Evolutionary conservation across 2,329 filamentous ascomycete genomes (phyloP), one percentile per base, ranked within the genome.

Genomic region (Fusarium sp.): DNA sequence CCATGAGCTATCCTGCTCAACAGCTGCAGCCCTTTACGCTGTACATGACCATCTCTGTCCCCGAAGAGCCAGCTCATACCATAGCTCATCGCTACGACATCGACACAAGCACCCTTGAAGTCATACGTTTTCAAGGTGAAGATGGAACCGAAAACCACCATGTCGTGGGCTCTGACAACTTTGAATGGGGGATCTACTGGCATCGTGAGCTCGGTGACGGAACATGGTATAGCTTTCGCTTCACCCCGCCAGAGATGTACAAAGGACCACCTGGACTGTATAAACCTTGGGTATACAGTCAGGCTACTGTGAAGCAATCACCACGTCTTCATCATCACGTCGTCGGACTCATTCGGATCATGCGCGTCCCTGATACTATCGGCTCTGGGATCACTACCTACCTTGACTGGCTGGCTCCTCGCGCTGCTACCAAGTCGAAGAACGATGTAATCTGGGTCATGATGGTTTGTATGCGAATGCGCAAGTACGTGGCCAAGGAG

Each of bases 151-250:
- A 66, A n/a, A 13, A 14, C 7, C 43, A 71, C 8, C 43, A 69
- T 31, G 65, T 69, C 21, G 49, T 62, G 20, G 70, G 58, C 6
- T 63, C 61, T 8, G 74, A 76, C 37, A 74, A 79, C 41, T 79
- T 80, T 45, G 69, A 72, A 65, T 79, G 77, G 78, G 77, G 76
- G n/a, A 55, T 80, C 45, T 80, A 79, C 65, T 77, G 72, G 62
- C 75, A 79, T 50, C 72, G 73, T 36, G 56, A 53, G 40, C 59
- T 65, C 21, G 61, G 63, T 23, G 61, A 73, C 31, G 72, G 77
- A 21, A 73, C 70, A 11, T 75, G 73, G 74, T 76, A 76, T 57
- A 66, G 51, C 29, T 67, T 66, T 50, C 58, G 52, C 36, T 61
- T 41, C 35, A 45, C 42, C 7, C 21, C 45, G 9, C 43, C 41